These are phyloP conservation scores for Sanghuangporus baumii DNA, from an alignment of 1,284 basidiomycete species.

Conservation along the genomic window DNA sequence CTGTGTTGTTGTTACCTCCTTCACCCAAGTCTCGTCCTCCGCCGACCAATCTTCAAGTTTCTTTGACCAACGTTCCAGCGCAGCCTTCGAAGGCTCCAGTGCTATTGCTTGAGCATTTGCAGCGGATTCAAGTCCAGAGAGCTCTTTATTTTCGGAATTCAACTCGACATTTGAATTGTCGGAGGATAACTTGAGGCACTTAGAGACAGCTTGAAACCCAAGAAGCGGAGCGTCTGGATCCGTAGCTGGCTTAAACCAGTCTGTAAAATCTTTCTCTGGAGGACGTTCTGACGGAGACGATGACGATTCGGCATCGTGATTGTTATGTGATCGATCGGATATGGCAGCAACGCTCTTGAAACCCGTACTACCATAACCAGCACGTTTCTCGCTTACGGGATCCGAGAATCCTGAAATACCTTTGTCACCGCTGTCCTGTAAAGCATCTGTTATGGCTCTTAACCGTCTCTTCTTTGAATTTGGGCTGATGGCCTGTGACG, in stretches of 20 bases:
- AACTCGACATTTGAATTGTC: background rate
- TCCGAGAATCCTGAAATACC: background rate
- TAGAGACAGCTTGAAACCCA: conserved; percentile 13
- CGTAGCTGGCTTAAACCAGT: conserved; percentile 46
- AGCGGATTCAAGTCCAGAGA: conserved; percentile 12
- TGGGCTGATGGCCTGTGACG: conserved; percentile 4
- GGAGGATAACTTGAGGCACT: background rate
- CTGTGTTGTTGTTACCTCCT: background rate
- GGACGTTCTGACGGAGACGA: conserved; percentile 38
- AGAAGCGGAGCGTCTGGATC: background rate
- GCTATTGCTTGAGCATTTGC: conserved; percentile 28
- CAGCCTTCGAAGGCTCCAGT: conserved; percentile 50
- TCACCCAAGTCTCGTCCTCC: conserved; percentile 29
- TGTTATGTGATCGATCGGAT: background rate
- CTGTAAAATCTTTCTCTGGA: conserved; percentile 41
- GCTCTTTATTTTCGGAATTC: background rate
- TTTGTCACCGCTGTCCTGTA: background rate
- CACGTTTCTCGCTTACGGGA: background rate
- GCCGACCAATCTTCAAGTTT: conserved; percentile 50
- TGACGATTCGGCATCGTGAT: conserved; percentile 25
- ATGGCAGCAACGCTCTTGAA: background rate
- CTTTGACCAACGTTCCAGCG: conserved; percentile 50
- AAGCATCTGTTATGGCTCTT: conserved; percentile 9
- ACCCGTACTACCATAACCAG: background rate
- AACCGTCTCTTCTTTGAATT: conserved; percentile 8